phyloP scores from a whole-genome alignment of 2,329 filamentous ascomycete genomes.

The Rhexocercosporidium sp. region DNA sequence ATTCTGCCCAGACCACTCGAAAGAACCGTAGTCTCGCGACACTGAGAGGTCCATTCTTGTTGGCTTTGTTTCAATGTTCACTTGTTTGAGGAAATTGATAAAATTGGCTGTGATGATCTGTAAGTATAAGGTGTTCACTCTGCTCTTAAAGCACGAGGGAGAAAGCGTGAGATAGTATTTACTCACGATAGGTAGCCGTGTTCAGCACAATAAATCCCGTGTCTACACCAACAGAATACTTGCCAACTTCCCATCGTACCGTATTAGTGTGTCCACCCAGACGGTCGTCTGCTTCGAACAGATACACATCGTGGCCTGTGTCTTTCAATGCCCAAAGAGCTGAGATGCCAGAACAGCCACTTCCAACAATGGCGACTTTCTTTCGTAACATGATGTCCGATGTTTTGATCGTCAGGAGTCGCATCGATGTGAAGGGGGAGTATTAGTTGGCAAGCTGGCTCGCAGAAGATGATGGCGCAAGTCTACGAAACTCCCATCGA shows the following conservation, averaged over 20 bases:
- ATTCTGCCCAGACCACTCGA: constrained; percentile 77
- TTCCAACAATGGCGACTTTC: constrained; percentile 52
- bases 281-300: constrained; percentile 74
- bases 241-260: constrained; percentile 56
- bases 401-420: background rate
- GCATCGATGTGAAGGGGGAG: background rate
- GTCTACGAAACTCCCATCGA: no score
- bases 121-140: background rate
- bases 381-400: background rate
- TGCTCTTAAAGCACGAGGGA: no score
- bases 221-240: constrained; percentile 64
- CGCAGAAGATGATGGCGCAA: no score
- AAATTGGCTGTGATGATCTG: constrained; percentile 70
- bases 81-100: constrained; percentile 69
- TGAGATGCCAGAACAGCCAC: constrained; percentile 75
- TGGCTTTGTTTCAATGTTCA: constrained; percentile 66
- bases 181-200: constrained; percentile 68
- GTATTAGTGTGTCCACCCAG: constrained; percentile 82
- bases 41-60: constrained; percentile 80
- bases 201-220: constrained; percentile 82
- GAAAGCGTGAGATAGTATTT: constrained; percentile 62
- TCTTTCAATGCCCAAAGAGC: constrained; percentile 79
- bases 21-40: constrained; percentile 72
- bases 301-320: constrained; percentile 76
- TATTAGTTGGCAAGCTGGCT: no score